A percentile compares a stretch with the other conserved stretches of the same genome.
phyloP scores from a whole-genome alignment of 257 asterid genomes.

The Forsythia viridissima region DNA sequence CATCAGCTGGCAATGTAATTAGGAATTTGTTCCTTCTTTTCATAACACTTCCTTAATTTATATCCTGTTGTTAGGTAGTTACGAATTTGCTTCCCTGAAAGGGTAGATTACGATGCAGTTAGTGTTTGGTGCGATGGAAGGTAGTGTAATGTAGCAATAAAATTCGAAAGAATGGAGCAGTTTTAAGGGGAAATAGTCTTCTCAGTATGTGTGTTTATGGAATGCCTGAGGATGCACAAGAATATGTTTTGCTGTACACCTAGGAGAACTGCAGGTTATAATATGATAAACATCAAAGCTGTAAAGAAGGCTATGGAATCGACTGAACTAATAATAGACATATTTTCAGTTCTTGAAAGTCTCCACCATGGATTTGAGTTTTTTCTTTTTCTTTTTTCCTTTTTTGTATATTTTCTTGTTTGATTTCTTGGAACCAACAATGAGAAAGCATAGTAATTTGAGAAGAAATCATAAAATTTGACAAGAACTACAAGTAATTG shows the following conservation, averaged over 20 bases:
- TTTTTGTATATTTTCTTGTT: no score
- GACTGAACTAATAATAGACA: no score
- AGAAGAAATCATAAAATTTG: no score
- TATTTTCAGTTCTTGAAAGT: neutral
- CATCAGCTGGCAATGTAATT: conserved; percentile 29
- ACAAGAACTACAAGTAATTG: no score
- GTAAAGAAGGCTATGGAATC: neutral
- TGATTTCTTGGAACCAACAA: no score
- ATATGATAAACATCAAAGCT: neutral
- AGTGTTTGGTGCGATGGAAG: neutral
- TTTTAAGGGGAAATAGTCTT: neutral
- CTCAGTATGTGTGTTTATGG: neutral
- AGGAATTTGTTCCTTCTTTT: conserved; percentile 24
- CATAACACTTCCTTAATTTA: neutral
- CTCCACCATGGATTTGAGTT: no score
- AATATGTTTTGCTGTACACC: neutral
- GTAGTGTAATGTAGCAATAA: neutral
- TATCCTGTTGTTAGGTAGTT: neutral
- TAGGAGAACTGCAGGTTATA: neutral
- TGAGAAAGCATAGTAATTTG: no score
- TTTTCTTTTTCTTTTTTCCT: no score
- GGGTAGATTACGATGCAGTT: neutral
- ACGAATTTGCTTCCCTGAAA: neutral
- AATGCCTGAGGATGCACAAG: neutral
- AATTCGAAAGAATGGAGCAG: neutral